Evolutionary conservation across 1,284 basidiomycete species (phyloP), one percentile per base, ranked within the genome.

Genomic region (Cryptococcus sp.): DNA sequence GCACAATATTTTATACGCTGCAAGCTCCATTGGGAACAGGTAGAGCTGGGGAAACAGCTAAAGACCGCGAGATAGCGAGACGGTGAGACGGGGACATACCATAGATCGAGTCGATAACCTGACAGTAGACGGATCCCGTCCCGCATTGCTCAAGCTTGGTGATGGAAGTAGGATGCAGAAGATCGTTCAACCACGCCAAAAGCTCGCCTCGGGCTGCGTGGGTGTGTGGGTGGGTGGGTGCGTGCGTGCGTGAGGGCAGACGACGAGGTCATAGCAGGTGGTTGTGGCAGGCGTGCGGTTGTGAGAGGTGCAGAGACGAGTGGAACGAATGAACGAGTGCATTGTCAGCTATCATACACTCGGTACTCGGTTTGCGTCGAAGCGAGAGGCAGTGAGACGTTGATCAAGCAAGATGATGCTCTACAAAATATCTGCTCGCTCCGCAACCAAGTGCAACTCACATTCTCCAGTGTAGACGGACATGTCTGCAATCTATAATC

Each of bases 81-180:
- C 11, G 20, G 53, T 35, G 13, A 47, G 39, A 49, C 27, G 30
- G 16, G 3, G 49, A 55, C 46, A 22, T 38, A 65, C 53, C 55
- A 46, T 56, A 55, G 20, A 57, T 54, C 8, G 52, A 55, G 53
- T 51, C 59, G 69, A 76, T 64, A 39, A 80, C 77, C 79, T 94
- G 93, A 77, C 91, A 93, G 78, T 94, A 94, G 35, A 90, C 90
- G 16, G 85, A 89, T 60, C 93, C 93, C 0, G 87, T 86, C 35
- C 94, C 94, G 75, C 91, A 96, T 79, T 98, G 93, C 78, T 95
- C 93, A 62, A 96, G 81, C 80, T 97, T 98, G 35, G 89, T 92
- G 80, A 96, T 93, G 80, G 89, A 90, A 25, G 64, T 60, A 30
- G 73, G 72, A 17, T 89, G 86, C 8, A 98, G 85, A 20, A 99